Percentiles rank a stretch among this genome's conserved stretches.
Evolutionary conservation across 805 yeast species (phyloP).

Genomic region (Metschnikowia lachancei): DNA sequence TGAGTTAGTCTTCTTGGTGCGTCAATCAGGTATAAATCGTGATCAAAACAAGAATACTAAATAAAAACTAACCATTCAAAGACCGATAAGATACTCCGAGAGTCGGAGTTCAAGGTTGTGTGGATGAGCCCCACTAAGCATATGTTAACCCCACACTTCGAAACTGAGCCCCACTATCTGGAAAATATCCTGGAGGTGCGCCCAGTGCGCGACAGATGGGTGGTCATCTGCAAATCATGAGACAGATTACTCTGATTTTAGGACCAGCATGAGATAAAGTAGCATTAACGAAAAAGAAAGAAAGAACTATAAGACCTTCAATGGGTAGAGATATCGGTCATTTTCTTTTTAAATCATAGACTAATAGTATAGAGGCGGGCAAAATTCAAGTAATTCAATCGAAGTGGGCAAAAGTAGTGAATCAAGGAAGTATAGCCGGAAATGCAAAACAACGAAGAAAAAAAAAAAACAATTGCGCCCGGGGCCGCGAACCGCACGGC

Average conservation of each 20-base stretch:
- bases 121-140: neutral
- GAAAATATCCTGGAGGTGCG: neutral
- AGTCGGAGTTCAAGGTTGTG: constrained; percentile 1
- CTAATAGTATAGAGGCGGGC: no score
- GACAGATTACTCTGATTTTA: neutral
- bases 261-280: neutral
- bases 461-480: neutral
- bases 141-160: neutral
- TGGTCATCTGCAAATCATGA: neutral
- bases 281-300: no score
- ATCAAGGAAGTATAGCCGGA: neutral
- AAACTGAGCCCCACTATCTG: neutral
- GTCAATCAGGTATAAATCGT: neutral
- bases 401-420: no score
- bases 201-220: neutral
- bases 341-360: no score
- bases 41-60: no score
- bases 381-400: no score
- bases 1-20: no score
- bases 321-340: no score
- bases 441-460: neutral
- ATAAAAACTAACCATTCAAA: no score
- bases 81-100: neutral
- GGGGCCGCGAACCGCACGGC: constrained; percentile 1
- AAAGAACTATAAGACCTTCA: no score